Evolutionary conservation across 129 eudicot genomes (phyloP).

Genomic region (Flaveria linearis): DNA sequence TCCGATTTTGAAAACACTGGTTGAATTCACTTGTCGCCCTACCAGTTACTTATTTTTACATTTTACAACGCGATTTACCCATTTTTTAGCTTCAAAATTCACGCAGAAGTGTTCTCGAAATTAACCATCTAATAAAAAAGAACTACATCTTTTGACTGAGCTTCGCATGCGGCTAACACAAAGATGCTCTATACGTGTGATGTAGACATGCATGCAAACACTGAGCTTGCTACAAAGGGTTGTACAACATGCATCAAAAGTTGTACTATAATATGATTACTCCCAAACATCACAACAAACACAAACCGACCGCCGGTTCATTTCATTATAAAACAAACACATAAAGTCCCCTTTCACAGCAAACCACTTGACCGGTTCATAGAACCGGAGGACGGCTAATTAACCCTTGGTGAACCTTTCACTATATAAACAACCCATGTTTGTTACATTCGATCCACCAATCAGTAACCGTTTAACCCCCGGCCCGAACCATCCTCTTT

Average conservation of each 20-base stretch:
- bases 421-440: slow-evolving; percentile 27
- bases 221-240: slow-evolving; percentile 6
- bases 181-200: slow-evolving; percentile 21
- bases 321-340: slow-evolving; percentile 17
- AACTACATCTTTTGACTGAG: slow-evolving; percentile 5
- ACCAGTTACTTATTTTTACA: too few species aligned
- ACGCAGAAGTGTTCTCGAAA: too few species aligned
- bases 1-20: too few species aligned
- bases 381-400: slow-evolving; percentile 29
- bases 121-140: too few species aligned
- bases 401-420: not conserved
- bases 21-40: too few species aligned
- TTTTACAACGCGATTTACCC: too few species aligned
- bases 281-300: slow-evolving; percentile 13
- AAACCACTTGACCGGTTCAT: slow-evolving; percentile 2
- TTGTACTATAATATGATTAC: not conserved
- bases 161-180: slow-evolving; percentile 18
- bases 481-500: not conserved
- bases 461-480: not conserved
- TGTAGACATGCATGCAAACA: slow-evolving; percentile 20
- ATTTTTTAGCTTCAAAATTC: too few species aligned
- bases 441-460: slow-evolving; percentile 23
- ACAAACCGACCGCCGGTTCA: slow-evolving; percentile 21
- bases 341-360: slow-evolving; percentile 4
- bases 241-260: slow-evolving; percentile 14